A percentile compares a stretch with the other conserved stretches of the same genome.
phyloP scores from a whole-genome alignment of 352 stramenopile genomes.

The Phytophthora tubulina region DNA sequence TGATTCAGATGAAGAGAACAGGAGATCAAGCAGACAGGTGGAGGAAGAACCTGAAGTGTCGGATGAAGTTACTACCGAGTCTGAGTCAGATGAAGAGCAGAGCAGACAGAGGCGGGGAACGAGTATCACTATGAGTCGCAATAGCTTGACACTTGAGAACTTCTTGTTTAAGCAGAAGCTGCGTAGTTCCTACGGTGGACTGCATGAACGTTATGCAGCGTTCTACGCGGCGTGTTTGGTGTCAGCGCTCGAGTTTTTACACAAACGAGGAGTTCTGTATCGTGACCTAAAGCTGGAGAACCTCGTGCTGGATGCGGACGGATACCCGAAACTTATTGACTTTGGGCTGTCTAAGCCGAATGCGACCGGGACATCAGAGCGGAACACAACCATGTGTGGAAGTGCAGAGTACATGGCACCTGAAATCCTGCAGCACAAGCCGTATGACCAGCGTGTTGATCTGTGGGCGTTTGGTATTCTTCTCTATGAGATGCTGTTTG shows the following conservation, averaged over 20 bases:
- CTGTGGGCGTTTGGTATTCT: slow-evolving; percentile 85
- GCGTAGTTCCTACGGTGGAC: slow-evolving; percentile 54
- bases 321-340: slow-evolving; percentile 88
- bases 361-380: slow-evolving; percentile 50
- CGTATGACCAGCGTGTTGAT: slow-evolving; percentile 71
- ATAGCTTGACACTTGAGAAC: slow-evolving; percentile 58
- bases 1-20: slow-evolving; percentile 33
- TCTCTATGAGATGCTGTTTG: slow-evolving; percentile 75
- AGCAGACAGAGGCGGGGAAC: slow-evolving; percentile 21
- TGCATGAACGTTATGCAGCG: slow-evolving; percentile 86
- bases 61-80: slow-evolving; percentile 43
- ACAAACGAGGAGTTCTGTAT: slow-evolving; percentile 72
- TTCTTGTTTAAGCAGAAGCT: slow-evolving; percentile 50
- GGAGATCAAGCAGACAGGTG: slow-evolving; percentile 26
- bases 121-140: slow-evolving; percentile 29
- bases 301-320: slow-evolving; percentile 83
- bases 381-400: slow-evolving; percentile 70
- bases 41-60: slow-evolving; percentile 26
- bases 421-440: slow-evolving; percentile 66
- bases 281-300: slow-evolving; percentile 92
- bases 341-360: slow-evolving; percentile 75
- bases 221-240: slow-evolving; percentile 97
- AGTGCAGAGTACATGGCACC: slow-evolving; percentile 85
- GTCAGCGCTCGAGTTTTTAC: slow-evolving; percentile 90
- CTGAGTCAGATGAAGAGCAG: slow-evolving; percentile 59